A percentile compares a stretch with the other conserved stretches of the same genome.
Evolutionary conservation across 441 rosid genomes (phyloP).

Genomic region (Erodium trifolium): DNA sequence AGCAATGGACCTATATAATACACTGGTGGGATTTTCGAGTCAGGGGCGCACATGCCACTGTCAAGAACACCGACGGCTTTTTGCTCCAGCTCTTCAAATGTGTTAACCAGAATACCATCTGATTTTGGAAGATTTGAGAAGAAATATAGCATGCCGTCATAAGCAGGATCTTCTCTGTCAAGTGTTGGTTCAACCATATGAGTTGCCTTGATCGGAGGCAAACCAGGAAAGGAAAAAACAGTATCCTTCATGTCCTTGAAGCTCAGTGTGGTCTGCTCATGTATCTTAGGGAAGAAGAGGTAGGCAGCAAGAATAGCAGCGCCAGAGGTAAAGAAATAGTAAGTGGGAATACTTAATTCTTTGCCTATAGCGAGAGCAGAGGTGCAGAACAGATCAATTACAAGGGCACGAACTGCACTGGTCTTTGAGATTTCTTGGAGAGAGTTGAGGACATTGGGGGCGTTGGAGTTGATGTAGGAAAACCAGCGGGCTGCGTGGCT

Average conservation of each 20-base stretch:
- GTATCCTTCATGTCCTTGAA: background rate
- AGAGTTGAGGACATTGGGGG: background rate
- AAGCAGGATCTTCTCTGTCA: background rate
- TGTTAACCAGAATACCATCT: background rate
- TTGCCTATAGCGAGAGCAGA: background rate
- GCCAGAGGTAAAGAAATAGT: background rate
- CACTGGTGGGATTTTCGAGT: background rate
- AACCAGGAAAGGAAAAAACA: background rate
- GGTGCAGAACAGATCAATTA: background rate
- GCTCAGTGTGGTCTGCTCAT: background rate
- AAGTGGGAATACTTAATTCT: background rate
- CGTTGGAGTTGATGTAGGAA: background rate
- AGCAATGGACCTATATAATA: background rate
- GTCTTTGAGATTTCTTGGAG: background rate
- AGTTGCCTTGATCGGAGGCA: background rate
- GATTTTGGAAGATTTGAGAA: background rate
- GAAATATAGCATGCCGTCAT: background rate
- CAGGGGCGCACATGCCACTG: background rate
- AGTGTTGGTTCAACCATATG: background rate
- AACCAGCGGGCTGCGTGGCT: background rate
- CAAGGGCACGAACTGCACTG: background rate
- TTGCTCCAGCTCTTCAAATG: background rate
- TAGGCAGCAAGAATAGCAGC: background rate
- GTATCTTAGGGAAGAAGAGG: background rate
- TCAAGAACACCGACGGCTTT: background rate